These are phyloP conservation scores for Cordia subcordata DNA, from an alignment of 257 asterid species.

Conservation along the genomic window DNA sequence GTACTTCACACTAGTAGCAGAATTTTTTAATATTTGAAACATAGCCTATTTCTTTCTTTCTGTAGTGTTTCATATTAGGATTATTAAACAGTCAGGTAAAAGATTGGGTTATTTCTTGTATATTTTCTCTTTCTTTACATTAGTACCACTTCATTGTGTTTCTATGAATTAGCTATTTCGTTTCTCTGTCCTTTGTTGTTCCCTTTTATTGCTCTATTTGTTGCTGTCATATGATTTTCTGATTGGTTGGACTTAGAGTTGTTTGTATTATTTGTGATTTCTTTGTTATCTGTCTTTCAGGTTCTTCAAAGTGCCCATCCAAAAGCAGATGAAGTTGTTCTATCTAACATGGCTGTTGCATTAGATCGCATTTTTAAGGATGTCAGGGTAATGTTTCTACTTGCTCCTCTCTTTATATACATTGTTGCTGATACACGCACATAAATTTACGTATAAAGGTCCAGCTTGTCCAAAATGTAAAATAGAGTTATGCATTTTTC, in stretches of 20 bases:
- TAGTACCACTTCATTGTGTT: too few relatives aligned
- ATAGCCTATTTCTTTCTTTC: too few relatives aligned
- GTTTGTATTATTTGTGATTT: conserved; percentile 6
- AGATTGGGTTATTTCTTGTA: too few relatives aligned
- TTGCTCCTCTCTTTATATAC: conserved; percentile 2
- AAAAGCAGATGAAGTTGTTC: conserved; percentile 57
- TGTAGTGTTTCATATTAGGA: too few relatives aligned
- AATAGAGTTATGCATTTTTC: background rate
- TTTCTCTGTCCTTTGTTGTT: too few relatives aligned
- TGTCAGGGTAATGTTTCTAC: conserved; percentile 53
- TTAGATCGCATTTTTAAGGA: conserved; percentile 76
- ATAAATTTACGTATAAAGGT: background rate
- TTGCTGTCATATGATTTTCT: background rate
- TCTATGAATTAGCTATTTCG: too few relatives aligned
- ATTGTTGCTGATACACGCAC: too few relatives aligned
- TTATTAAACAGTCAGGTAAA: too few relatives aligned
- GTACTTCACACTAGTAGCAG: too few relatives aligned
- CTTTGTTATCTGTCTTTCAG: conserved; percentile 27
- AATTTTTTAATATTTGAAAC: too few relatives aligned
- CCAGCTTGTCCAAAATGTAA: conserved; percentile 1
- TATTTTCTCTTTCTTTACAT: too few relatives aligned
- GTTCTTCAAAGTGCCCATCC: conserved; percentile 66
- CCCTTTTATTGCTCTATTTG: too few relatives aligned
- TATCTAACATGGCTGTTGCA: conserved; percentile 71
- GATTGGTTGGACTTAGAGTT: background rate